Evolutionary conservation across 2,329 filamentous ascomycete genomes (phyloP).

Genomic region (Colletotrichum simmondsii): DNA sequence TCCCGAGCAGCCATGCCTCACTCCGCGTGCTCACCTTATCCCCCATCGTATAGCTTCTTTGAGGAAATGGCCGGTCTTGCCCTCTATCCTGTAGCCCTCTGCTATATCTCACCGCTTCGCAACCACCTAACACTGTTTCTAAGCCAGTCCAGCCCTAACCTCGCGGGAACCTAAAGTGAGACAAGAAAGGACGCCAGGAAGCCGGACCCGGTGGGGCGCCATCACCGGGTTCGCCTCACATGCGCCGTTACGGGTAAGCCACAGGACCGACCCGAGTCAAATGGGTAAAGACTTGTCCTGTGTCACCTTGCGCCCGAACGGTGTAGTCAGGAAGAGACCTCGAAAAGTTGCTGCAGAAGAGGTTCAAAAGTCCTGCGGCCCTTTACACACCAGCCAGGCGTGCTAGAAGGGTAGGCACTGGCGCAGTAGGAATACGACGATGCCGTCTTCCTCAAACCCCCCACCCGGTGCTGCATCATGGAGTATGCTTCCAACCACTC

Average conservation of each 20-base stretch:
- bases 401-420: neutral
- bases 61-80: neutral
- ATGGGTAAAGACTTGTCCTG: neutral
- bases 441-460: neutral
- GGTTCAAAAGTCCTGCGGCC: neutral
- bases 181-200: neutral
- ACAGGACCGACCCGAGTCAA: neutral
- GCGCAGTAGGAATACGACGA: constrained; percentile 6
- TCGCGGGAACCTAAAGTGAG: neutral
- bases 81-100: neutral
- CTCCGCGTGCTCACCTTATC: neutral
- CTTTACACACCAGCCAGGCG: neutral
- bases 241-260: constrained; percentile 6
- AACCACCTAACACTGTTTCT: neutral
- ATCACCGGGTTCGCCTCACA: neutral
- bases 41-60: neutral
- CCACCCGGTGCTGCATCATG: neutral
- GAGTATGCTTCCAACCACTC: neutral
- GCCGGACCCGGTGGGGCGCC: neutral
- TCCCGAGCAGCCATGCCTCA: neutral
- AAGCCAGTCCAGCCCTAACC: neutral
- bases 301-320: neutral
- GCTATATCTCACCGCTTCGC: neutral
- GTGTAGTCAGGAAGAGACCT: neutral
- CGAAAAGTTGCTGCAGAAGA: neutral